Evolutionary conservation across 2,329 filamentous ascomycete species (phyloP).

Genomic region (Malbranchea cinnamomea): DNA sequence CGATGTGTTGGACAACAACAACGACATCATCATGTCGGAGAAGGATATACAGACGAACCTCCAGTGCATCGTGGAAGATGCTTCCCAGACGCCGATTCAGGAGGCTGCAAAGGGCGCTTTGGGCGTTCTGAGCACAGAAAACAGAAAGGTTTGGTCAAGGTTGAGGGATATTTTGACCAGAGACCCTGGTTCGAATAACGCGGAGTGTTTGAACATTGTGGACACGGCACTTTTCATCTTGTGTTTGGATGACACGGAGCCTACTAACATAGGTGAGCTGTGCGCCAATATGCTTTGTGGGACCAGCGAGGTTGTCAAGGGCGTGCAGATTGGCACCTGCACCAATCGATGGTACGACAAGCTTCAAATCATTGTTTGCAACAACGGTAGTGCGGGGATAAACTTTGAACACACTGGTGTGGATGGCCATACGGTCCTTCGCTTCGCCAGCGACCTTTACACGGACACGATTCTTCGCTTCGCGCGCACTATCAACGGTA

Average conservation of each 20-base stretch:
- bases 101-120: slow-evolving; percentile 91
- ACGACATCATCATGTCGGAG: slow-evolving; percentile 92
- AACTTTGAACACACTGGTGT: slow-evolving; percentile 99
- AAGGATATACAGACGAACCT: slow-evolving; percentile 85
- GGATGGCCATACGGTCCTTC: slow-evolving; percentile 89
- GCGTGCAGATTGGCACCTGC: slow-evolving; percentile 92
- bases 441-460: slow-evolving; percentile 91
- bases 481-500: slow-evolving; percentile 85
- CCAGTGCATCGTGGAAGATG: slow-evolving; percentile 83
- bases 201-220: slow-evolving; percentile 87
- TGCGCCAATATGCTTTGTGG: slow-evolving; percentile 98
- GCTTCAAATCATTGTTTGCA: slow-evolving; percentile 96
- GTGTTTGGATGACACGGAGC: slow-evolving; percentile 85
- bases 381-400: slow-evolving; percentile 95
- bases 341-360: slow-evolving; percentile 99
- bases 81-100: slow-evolving; percentile 74
- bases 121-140: slow-evolving; percentile 89
- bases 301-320: slow-evolving; percentile 77
- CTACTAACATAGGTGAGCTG: slow-evolving; percentile 62
- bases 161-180: slow-evolving; percentile 74
- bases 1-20: slow-evolving; percentile 86
- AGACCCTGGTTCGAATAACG: slow-evolving; percentile 82
- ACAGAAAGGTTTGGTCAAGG: slow-evolving; percentile 89
- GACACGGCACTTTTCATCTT: slow-evolving; percentile 87
- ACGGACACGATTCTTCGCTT: slow-evolving; percentile 96